Conservation (phyloP, 1,139 yeast species). For the Geotrichum phurueaensis region DNA sequence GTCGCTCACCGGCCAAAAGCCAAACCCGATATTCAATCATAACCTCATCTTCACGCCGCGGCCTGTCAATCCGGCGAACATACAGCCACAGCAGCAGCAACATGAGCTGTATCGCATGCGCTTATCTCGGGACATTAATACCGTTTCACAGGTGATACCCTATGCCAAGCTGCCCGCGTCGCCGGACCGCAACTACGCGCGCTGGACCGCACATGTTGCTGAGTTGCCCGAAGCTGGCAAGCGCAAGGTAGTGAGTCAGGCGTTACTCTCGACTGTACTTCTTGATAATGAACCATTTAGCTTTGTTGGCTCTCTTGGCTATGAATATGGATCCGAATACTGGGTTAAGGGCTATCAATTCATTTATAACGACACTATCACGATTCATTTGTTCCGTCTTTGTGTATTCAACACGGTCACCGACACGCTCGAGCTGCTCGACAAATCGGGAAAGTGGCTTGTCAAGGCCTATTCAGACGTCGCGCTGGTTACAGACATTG, state of each 20-base stretch:
- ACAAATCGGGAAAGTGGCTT: slow-evolving; percentile 52
- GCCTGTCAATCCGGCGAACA: neutral
- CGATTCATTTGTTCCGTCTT: slow-evolving; percentile 51
- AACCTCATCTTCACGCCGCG: slow-evolving; percentile 33
- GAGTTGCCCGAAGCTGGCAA: slow-evolving; percentile 90
- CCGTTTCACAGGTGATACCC: neutral
- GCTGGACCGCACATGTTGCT: slow-evolving; percentile 62
- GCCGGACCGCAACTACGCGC: neutral
- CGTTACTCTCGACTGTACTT: slow-evolving; percentile 62
- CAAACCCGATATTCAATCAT: slow-evolving; percentile 27
- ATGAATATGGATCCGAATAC: slow-evolving; percentile 57
- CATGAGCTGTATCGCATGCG: slow-evolving; percentile 36
- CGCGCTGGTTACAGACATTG: slow-evolving; percentile 68
- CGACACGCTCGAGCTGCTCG: slow-evolving; percentile 37
- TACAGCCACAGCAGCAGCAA: slow-evolving; percentile 17
- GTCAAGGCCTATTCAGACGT: slow-evolving; percentile 66
- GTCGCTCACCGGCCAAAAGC: slow-evolving; percentile 36
- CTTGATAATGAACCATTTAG: slow-evolving; percentile 33
- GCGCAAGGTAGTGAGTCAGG: slow-evolving; percentile 58
- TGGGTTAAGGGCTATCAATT: slow-evolving; percentile 63
- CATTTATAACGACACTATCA: slow-evolving; percentile 53
- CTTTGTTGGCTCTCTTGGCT: slow-evolving; percentile 65
- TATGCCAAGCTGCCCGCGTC: neutral
- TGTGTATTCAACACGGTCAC: slow-evolving; percentile 6
- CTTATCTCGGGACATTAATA: slow-evolving; percentile 17